Evolutionary conservation across 805 yeast species (phyloP), one percentile per base, ranked within the genome.

Genomic region (Spathaspora hagerdaliae): DNA sequence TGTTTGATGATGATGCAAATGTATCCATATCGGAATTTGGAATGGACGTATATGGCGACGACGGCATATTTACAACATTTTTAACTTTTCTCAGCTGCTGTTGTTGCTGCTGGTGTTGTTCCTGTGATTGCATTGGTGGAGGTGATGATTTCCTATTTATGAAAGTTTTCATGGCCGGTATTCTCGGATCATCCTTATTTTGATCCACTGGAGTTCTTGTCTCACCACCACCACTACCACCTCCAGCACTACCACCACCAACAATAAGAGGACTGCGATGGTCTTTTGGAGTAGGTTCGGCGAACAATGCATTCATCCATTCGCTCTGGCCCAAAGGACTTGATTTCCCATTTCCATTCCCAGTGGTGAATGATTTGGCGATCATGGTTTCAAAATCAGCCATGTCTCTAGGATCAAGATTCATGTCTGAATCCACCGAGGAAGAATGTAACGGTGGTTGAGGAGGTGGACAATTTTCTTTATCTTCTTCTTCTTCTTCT

Each of bases 221-320:
- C 38, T 60, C 59, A 29, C 32, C 9, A 3, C 32, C 9, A 3
- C 24, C 24, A 19, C 5, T 19, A 19, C 4, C 24, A 19, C 24
- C 24, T 2, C 24, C 24, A 19, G 4, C 24, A 19, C 5, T 19
- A 5, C 2, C 24, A 19, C 24, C 5, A 5, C 24, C 24, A 19
- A 19, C 24, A 19, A n/a, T n/a, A n/a, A 19, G 24, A 3, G 24
- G 60, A 9, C 60, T 54, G 34, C 51, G 52, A 33, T 60, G 61
- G 49, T 68, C 73, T 33, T 60, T 61, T 40, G 77, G 65, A 42
- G 78, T 67, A 42, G 24, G 24, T 2, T 19, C 24, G 12, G 9
- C 32, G 12, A 29, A 9, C 32, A 29, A 29, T 29, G 74, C 59
- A 15, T 65, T 65, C 51, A 73, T 71, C 75, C 78, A 75, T 55